Conservation (phyloP, 768 basidiomycete genomes). For the Russula earlei region DNA sequence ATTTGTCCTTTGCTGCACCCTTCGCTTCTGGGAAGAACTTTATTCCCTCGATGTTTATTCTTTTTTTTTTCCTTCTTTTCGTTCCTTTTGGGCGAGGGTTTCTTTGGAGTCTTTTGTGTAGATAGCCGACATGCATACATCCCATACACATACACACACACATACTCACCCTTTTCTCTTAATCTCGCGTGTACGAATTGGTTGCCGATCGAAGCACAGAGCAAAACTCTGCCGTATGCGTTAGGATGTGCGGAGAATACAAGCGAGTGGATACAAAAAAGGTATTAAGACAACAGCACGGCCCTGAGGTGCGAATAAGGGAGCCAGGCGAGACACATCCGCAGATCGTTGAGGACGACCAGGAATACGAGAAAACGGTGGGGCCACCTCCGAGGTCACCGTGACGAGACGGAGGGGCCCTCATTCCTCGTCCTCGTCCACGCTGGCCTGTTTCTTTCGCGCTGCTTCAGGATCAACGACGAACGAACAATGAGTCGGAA, state of each 20-base stretch:
- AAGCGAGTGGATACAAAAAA: not conserved
- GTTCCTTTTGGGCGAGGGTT: not conserved
- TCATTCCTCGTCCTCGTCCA: slow-evolving; percentile 13
- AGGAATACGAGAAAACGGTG: not conserved
- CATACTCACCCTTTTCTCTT: not conserved
- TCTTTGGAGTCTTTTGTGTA: no score
- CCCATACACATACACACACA: not conserved
- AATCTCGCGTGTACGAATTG: not conserved
- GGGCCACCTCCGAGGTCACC: not conserved
- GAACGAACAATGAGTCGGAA: no score
- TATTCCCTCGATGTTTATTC: not conserved
- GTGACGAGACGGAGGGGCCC: no score
- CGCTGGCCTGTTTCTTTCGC: slow-evolving; percentile 3
- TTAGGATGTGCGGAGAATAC: not conserved
- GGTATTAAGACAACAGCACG: not conserved
- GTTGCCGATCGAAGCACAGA: not conserved
- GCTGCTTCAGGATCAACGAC: not conserved
- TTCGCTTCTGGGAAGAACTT: no score
- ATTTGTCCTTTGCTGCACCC: not conserved
- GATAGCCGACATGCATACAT: not conserved
- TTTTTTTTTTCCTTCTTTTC: not conserved
- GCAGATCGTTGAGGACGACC: no score
- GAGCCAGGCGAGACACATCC: not conserved
- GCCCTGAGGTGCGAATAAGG: no score
- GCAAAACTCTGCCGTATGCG: not conserved